Conservation (phyloP, 2,329 filamentous ascomycete genomes). For the Botrytis elliptica region DNA sequence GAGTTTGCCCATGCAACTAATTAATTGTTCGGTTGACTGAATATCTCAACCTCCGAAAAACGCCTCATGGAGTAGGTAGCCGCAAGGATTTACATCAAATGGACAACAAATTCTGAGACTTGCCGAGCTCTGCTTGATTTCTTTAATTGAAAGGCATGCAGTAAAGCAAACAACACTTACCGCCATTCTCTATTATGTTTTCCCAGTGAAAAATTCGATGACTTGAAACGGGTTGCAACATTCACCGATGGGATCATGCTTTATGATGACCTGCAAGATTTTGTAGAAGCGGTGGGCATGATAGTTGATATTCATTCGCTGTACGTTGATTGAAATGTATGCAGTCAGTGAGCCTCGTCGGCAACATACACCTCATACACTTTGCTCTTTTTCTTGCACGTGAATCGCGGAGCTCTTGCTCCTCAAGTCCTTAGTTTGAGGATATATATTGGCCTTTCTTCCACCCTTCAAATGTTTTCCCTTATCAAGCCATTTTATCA, state of each 20-base stretch:
- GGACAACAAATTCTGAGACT: background rate
- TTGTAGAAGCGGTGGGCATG: no score
- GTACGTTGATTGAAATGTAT: background rate
- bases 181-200: background rate
- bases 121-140: background rate
- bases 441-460: background rate
- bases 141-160: background rate
- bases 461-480: background rate
- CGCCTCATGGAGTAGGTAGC: background rate
- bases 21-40: background rate
- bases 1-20: background rate
- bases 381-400: background rate
- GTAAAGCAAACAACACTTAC: background rate
- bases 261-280: accelerated
- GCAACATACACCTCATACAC: background rate
- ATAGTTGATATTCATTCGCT: background rate
- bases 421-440: background rate
- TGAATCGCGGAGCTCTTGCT: background rate
- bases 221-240: background rate
- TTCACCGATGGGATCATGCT: background rate
- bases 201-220: background rate
- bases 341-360: background rate
- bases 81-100: background rate
- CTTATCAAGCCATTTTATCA: background rate
- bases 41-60: background rate